Base-by-base conservation (phyloP, 1,284 basidiomycete genomes). In the Marasmius fiardii region DNA sequence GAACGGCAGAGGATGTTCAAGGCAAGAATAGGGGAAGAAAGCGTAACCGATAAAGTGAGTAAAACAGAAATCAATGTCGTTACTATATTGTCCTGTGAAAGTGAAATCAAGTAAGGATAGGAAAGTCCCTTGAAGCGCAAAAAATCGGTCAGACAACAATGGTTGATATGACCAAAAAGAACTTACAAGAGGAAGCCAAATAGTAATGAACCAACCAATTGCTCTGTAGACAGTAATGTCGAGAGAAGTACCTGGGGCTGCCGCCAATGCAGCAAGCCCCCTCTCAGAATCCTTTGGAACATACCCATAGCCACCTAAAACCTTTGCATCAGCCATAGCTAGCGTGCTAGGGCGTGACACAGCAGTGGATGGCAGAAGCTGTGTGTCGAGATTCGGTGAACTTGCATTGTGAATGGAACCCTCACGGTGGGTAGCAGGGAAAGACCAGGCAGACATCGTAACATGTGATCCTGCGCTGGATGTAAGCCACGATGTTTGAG, bases 401-500 rank as follows among this genome's bases (percentile, higher is more conserved):
- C 71, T 74, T 18, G 61, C 60, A 56, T 67, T 67, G 48, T 59
- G 65, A 44, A 70, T 60, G 4, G 61, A 64, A 24, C 65, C 67
- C 31, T 70, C 70, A 33, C 69, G 68, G 21, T 68, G 69, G 14
- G 74, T 76, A 2, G 79, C 67, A 12, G 87, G 80, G 71, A 80
- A 88, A 2, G 85, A 87, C 85, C 86, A 89, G 10, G 79, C 76
- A 35, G 86, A 80, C 21, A 83, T 58, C 0, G 82, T 83, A 10
- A 73, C 70, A 51, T 80, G 81, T 4, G 81, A 79, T n/a, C 75
- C 80, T 43, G 78, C 75, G 2, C 78, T 77, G 11, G 86, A 86
- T 0, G 83, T 85, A 51, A 89, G 66, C 86, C 87, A 89, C 4
- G 87, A 89, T 14, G 74, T 82, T 63, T 86, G 83, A 3, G 86